Percentiles rank a stretch among this genome's conserved stretches.
Evolutionary conservation across 345 rosid genomes (phyloP).

Genomic region (Lepidium sativum): DNA sequence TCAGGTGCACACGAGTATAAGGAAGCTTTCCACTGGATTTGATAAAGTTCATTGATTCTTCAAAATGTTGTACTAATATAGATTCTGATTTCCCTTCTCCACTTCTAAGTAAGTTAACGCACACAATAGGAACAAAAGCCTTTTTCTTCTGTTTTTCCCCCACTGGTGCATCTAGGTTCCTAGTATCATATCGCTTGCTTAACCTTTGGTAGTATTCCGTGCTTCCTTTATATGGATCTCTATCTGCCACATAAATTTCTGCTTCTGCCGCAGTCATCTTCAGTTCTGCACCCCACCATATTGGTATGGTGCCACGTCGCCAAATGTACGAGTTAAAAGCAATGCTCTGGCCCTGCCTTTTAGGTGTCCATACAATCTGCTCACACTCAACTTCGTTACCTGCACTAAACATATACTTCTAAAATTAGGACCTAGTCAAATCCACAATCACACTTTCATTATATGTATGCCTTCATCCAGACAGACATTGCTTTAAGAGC

Average conservation of each 20-base stretch:
- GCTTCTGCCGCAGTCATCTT: constrained; percentile 95
- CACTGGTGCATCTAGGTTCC: constrained; percentile 42
- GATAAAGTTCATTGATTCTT: constrained; percentile 63
- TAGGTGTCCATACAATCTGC: constrained; percentile 94
- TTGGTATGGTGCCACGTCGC: constrained; percentile 97
- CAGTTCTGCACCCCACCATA: constrained; percentile 99
- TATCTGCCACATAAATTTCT: constrained; percentile 84
- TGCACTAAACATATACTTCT: constrained; percentile 35
- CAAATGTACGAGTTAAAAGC: constrained; percentile 82
- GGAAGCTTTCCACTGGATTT: constrained; percentile 71
- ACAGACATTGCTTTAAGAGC: constrained; percentile 3
- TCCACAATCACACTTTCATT: constrained; percentile 5
- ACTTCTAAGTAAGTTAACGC: constrained; percentile 79
- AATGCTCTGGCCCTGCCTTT: constrained; percentile 57
- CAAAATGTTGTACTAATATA: constrained; percentile 88
- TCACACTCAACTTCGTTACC: constrained; percentile 99
- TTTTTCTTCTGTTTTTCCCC: constrained; percentile 63
- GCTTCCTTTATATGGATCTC: constrained; percentile 91
- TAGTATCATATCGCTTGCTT: constrained; percentile 78
- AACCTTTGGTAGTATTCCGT: constrained; percentile 72
- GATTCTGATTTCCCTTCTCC: constrained; percentile 91
- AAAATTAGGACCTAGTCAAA: constrained; percentile 26
- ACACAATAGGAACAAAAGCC: constrained; percentile 66
- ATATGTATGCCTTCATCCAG: background rate
- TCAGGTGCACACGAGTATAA: constrained; percentile 48